Evolutionary conservation across 805 yeast species (phyloP).

Genomic region (Ogataea corticis): DNA sequence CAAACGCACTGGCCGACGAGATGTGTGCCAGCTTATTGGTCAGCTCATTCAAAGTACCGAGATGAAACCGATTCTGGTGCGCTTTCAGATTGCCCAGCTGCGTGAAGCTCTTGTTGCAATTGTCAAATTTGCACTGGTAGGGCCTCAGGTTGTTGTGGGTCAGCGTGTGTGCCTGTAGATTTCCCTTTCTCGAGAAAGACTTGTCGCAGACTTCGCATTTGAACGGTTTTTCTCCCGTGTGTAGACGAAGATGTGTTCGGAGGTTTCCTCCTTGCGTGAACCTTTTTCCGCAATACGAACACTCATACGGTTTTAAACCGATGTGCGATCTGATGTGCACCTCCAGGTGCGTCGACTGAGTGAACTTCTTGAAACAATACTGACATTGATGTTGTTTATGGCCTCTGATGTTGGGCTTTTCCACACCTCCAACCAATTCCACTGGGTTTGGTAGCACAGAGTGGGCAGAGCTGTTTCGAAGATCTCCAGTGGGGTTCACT

Average conservation of each 20-base stretch:
- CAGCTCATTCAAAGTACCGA: constrained; percentile 64
- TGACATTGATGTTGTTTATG: constrained; percentile 67
- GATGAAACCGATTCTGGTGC: constrained; percentile 89
- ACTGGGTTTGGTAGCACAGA: constrained; percentile 58
- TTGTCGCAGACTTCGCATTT: constrained; percentile 75
- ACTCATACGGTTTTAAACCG: constrained; percentile 81
- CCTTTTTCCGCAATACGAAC: constrained; percentile 74
- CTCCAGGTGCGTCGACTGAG: constrained; percentile 89
- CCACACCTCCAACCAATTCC: constrained; percentile 78
- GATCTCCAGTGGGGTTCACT: constrained; percentile 14
- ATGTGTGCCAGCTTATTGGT: constrained; percentile 68
- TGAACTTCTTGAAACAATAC: constrained; percentile 76
- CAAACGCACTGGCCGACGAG: constrained; percentile 48
- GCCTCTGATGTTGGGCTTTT: constrained; percentile 50
- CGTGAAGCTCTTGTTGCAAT: constrained; percentile 81
- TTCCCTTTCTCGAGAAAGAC: constrained; percentile 86
- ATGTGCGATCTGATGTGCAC: constrained; percentile 87
- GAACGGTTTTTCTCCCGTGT: constrained; percentile 92
- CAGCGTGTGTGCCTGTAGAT: constrained; percentile 80
- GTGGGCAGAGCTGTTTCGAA: constrained; percentile 19
- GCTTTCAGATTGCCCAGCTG: constrained; percentile 93
- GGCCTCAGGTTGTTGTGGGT: constrained; percentile 84
- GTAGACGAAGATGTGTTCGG: constrained; percentile 80
- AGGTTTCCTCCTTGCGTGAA: constrained; percentile 91
- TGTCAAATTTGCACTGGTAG: constrained; percentile 74